Evolutionary conservation across 2,329 filamentous ascomycete species (phyloP).

Genomic region (Alternaria ventricosa): DNA sequence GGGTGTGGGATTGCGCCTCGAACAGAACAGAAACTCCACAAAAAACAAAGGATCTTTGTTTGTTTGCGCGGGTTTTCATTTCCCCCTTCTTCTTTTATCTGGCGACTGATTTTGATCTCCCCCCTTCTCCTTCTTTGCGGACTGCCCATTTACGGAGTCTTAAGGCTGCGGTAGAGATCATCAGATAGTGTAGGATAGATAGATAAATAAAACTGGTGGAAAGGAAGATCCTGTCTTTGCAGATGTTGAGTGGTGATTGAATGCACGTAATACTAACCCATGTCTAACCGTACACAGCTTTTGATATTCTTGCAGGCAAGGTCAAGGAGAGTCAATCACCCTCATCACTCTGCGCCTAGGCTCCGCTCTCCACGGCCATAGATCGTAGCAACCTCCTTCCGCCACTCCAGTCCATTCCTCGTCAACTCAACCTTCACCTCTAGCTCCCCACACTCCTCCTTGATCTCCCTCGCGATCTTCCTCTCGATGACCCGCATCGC

Average conservation of each 20-base stretch:
- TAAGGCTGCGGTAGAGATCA: slow-evolving; percentile 41
- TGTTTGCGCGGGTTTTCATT: slow-evolving; percentile 27
- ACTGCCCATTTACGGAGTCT: slow-evolving; percentile 18
- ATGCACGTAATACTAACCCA: not conserved
- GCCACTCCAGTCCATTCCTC: not conserved
- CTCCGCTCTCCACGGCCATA: not conserved
- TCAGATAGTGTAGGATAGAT: slow-evolving; percentile 41
- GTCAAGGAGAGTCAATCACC: not conserved
- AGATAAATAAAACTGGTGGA: slow-evolving; percentile 16
- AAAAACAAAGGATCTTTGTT: slow-evolving; percentile 44
- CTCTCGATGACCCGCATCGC: not conserved
- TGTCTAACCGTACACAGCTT: not conserved
- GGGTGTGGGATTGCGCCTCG: slow-evolving; percentile 22
- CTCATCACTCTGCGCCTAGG: not conserved
- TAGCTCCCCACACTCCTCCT: not conserved
- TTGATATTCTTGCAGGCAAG: not conserved
- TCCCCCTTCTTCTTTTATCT: not conserved
- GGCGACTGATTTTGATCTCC: slow-evolving; percentile 42
- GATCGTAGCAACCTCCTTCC: not conserved
- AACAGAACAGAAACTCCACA: slow-evolving; percentile 43
- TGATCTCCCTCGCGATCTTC: not conserved
- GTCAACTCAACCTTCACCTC: not conserved
- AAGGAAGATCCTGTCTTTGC: not conserved
- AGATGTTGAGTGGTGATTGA: not conserved
- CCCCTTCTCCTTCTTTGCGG: slow-evolving; percentile 32